Base-by-base conservation (phyloP, 306 rosid genomes). In the Potentilla sterilis region DNA sequence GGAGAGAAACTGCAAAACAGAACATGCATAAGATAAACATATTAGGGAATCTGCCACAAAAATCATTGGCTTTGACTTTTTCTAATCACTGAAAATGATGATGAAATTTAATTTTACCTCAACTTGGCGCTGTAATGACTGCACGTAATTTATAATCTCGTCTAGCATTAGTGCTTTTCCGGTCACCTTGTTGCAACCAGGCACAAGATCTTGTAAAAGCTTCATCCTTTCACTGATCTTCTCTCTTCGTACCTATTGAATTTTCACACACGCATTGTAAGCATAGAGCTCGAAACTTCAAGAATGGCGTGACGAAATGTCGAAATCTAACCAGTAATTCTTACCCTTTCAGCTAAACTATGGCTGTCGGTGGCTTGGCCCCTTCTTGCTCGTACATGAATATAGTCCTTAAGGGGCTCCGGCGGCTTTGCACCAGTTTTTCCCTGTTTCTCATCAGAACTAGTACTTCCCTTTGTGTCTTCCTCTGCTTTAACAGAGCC, bases 291-390 rank as follows among this genome's bases (percentile, higher is more conserved):
- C 8, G 46, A 28, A 28, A 28, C 28, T 28, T 28, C 28, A 28
- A 49, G 46, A 70, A 57, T 19, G 49, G 28, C 28, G 16, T 48
- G 51, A 15, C 28, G 28, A 19, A 69, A 68, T 32, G 71, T 7
- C 64, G 49, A 16, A n/a, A 6, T 34, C 10, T 5, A 18, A 79
- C 15, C 38, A 34, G 4, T 6, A 62, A 42, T 32, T 63, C 40
- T 78, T 85, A 96, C 99, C 79, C 99, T 92, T 87, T 96, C 99
- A 13, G 99, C 99, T 34, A 96, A 96, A 44, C 99, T 96, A 69
- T 96, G 99, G 83, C 98, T 96, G 64, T 96, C 99, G 19, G 99
- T 96, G 38, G 99, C 99, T 84, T 96, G 98, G 32, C 99, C 99
- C 54, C 99, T 89, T 89, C 98, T 88, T 46, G 99, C 99, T 86